phyloP scores from a whole-genome alignment of 441 rosid species.

The Populus trichocarpa region DNA sequence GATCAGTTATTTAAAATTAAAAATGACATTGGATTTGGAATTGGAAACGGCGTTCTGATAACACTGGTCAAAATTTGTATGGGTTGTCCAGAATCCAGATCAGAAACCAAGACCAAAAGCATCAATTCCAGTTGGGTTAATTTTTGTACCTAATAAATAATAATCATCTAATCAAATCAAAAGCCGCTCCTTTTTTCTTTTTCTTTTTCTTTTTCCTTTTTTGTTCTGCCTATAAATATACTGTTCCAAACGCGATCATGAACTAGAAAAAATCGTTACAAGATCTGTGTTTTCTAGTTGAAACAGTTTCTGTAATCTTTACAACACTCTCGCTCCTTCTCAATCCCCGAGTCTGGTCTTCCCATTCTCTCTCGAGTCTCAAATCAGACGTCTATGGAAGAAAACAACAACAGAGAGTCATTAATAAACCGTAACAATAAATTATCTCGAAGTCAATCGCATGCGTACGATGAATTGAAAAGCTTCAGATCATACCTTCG shows the following conservation, averaged over 20 bases:
- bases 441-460: constrained; percentile 45
- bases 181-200: too few relatives aligned
- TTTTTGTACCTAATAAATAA: too few relatives aligned
- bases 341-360: neutral
- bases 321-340: neutral
- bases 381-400: neutral
- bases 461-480: constrained; percentile 69
- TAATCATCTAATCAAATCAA: too few relatives aligned
- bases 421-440: constrained; percentile 25
- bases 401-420: constrained; percentile 22
- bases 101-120: too few relatives aligned
- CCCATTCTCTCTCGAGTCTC: neutral
- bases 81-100: too few relatives aligned
- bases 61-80: too few relatives aligned
- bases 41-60: too few relatives aligned
- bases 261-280: neutral
- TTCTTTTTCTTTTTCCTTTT: too few relatives aligned
- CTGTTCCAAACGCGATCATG: neutral
- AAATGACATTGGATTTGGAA: too few relatives aligned
- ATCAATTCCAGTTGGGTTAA: too few relatives aligned
- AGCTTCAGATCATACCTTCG: constrained; percentile 69
- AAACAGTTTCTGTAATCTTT: neutral
- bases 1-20: too few relatives aligned
- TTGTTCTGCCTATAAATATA: neutral
- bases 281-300: too few relatives aligned